Conservation (phyloP, 495 filamentous ascomycete species). For the Annulohypoxylon maeteangense region DNA sequence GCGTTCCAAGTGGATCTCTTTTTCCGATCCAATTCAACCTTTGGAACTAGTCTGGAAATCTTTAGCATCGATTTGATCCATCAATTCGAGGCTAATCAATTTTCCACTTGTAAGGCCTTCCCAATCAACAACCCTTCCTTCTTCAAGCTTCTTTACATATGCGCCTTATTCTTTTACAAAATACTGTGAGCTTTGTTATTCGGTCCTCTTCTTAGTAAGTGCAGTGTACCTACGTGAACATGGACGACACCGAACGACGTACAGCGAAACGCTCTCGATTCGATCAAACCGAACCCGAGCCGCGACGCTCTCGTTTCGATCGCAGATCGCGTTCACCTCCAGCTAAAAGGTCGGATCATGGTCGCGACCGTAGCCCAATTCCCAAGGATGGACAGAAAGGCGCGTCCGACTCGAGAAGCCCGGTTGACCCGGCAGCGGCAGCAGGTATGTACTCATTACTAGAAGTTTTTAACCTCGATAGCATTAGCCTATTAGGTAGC, state of each 20-base stretch:
- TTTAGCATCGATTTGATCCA: constrained; percentile 10
- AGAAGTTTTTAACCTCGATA: not conserved
- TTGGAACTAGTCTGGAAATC: constrained; percentile 19
- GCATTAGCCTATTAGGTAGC: not conserved
- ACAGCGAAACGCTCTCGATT: constrained; percentile 87
- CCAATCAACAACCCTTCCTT: not conserved
- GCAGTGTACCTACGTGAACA: constrained; percentile 46
- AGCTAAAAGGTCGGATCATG: constrained; percentile 62
- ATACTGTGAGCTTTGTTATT: not conserved
- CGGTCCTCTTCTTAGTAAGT: not conserved
- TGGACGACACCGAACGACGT: constrained; percentile 84
- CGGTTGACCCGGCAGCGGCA: constrained; percentile 81
- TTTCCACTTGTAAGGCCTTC: not conserved
- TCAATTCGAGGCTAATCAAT: not conserved
- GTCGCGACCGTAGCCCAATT: constrained; percentile 84
- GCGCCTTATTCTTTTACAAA: not conserved
- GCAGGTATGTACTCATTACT: constrained; percentile 68
- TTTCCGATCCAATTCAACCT: constrained; percentile 13
- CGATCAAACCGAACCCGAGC: constrained; percentile 85
- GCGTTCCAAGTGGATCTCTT: not conserved
- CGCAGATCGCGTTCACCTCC: constrained; percentile 87
- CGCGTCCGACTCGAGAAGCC: constrained; percentile 55
- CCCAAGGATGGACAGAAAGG: constrained; percentile 66
- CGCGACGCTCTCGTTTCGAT: constrained; percentile 82
- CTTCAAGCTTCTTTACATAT: constrained; percentile 2